Percentiles rank a stretch among this genome's conserved stretches.
These are phyloP conservation scores for Bretziella fagacearum DNA, from an alignment of 2,329 filamentous ascomycete genomes.

Conservation along the genomic window DNA sequence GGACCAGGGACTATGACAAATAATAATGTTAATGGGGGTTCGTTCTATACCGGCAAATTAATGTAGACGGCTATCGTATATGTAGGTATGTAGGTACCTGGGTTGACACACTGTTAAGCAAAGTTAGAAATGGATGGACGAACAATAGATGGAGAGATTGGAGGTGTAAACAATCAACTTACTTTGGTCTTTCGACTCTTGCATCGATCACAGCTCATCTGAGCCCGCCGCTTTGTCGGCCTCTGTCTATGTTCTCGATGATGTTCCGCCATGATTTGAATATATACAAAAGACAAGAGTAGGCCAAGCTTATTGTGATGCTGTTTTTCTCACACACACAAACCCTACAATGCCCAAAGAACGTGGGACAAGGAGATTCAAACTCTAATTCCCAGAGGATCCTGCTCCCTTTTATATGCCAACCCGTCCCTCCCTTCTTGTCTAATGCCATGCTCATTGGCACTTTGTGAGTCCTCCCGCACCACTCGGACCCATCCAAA, in stretches of 20 bases:
- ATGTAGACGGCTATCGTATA: too few relatives aligned
- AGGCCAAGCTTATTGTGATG: not conserved
- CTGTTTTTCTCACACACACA: not conserved
- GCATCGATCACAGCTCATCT: slow-evolving; percentile 21
- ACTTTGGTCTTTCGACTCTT: slow-evolving; percentile 20
- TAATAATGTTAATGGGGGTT: too few relatives aligned
- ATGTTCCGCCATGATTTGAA: not conserved
- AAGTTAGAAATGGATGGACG: slow-evolving; percentile 11
- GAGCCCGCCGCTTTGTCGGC: slow-evolving; percentile 17
- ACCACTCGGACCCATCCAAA: too few relatives aligned
- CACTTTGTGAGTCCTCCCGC: too few relatives aligned
- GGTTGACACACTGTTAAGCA: slow-evolving; percentile 13
- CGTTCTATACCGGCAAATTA: too few relatives aligned
- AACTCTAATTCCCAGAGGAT: not conserved
- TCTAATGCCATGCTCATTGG: too few relatives aligned
- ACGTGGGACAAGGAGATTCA: not conserved
- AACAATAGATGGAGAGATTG: slow-evolving; percentile 16
- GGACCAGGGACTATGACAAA: slow-evolving; percentile 18
- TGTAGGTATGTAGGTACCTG: slow-evolving; percentile 5
- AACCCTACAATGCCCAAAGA: not conserved
- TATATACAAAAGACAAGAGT: not conserved
- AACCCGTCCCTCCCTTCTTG: too few relatives aligned
- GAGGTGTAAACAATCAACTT: not conserved
- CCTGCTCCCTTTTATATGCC: not conserved
- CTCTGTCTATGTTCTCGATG: slow-evolving; percentile 5